Evolutionary conservation across 177 flowering plant species (phyloP), one percentile per base, ranked within the genome.

Genomic region (Vitis hybrid): DNA sequence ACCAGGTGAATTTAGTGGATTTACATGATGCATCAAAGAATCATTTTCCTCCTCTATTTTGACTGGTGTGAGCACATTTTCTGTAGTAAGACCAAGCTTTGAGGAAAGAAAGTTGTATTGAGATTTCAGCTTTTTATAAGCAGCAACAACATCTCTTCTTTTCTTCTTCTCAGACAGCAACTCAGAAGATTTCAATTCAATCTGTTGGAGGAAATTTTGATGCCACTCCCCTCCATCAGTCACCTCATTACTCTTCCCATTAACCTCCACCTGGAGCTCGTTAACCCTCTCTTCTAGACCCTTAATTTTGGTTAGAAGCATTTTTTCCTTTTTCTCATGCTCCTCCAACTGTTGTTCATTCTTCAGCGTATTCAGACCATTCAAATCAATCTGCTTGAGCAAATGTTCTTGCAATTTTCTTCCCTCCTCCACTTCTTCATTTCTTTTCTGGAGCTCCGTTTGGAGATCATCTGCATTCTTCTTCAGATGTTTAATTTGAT

Each of bases 101-200:
- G 47, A 22, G 55, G 67, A 66, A 66, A 95, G 86, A 66, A 62
- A 89, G 53, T 78, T 83, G 80, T 88, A 76, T 62, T 90, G 90
- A 66, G 94, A 87, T 81, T 85, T 92, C 73, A 89, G 82, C 53
- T 71, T 87, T 75, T 90, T 90, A 69, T 81, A 89, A 3, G 76
- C 72, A 74, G 50, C 80, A 28, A 75, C 1, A 9, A 65, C 1
- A 51, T 81, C 83, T 47, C 53, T 81, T 64, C 51, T 73, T 77
- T 77, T 87, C 65, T 79, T 83, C 82, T 72, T 85, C 82, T 84
- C 90, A 28, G 73, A 68, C 67, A 63, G 20, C 59, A 87, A 70
- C 74, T 90, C 88, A 17, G 71, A 64, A 44, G 76, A 64, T 61
- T 80, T 84, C 59, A 19, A 49, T 71, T 86, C 83, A 66, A 80